These are phyloP conservation scores for Myxozyma kluyveri DNA, from an alignment of 805 yeast genomes.

Conservation along the genomic window DNA sequence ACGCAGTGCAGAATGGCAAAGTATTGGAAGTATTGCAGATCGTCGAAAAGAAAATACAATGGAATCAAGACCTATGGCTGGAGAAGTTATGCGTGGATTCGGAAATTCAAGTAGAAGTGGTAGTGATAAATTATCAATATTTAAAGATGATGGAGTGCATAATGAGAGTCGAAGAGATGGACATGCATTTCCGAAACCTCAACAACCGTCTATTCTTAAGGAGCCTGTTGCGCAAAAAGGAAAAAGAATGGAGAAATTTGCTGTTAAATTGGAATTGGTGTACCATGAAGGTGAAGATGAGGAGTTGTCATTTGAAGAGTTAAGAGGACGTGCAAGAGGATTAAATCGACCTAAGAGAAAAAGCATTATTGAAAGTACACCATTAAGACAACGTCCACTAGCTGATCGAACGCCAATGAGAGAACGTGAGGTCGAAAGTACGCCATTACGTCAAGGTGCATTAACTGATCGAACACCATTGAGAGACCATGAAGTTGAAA, in stretches of 20 bases:
- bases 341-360: constrained; percentile 15
- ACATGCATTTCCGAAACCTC: not conserved
- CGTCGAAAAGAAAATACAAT: constrained; percentile 64
- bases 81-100: constrained; percentile 45
- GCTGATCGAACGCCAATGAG: not conserved
- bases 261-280: constrained; percentile 25
- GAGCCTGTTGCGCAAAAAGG: constrained; percentile 16
- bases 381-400: not conserved
- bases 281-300: constrained; percentile 39
- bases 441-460: constrained; percentile 37
- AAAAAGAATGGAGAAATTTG: constrained; percentile 31
- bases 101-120: not conserved
- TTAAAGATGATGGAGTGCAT: constrained; percentile 18
- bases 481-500: too few relatives aligned
- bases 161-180: not conserved
- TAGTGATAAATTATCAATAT: constrained; percentile 21
- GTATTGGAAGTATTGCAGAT: constrained; percentile 48
- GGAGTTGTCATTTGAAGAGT: constrained; percentile 63
- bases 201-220: constrained; percentile 18
- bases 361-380: constrained; percentile 1
- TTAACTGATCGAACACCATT: too few relatives aligned
- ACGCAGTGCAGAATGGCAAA: constrained; percentile 42
- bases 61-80: constrained; percentile 59
- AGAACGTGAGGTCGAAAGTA: constrained; percentile 8
- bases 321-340: constrained; percentile 54